These are phyloP conservation scores for Vitis hybrid DNA, from an alignment of 177 flowering plant genomes.

Conservation along the genomic window DNA sequence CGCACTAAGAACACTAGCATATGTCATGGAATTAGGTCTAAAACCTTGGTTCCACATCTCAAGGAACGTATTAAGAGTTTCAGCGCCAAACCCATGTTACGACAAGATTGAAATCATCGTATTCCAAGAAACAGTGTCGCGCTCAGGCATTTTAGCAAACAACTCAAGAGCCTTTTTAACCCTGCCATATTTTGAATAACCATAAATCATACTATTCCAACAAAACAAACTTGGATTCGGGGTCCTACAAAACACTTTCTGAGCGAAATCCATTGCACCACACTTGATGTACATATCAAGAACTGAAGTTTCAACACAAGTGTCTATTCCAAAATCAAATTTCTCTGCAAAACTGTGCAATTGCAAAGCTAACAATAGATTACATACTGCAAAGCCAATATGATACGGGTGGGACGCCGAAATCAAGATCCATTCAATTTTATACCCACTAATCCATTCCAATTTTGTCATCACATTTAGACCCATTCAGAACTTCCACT, in stretches of 20 bases:
- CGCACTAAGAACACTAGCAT: conserved; percentile 55
- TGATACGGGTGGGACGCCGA: too few species aligned
- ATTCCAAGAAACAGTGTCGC: conserved; percentile 55
- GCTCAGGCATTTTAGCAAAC: conserved; percentile 45
- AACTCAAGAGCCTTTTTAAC: conserved; percentile 27
- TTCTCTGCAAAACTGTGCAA: too few species aligned
- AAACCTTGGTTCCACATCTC: conserved; percentile 54
- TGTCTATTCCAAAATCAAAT: too few species aligned
- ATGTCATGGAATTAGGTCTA: conserved; percentile 42
- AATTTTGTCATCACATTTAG: too few species aligned
- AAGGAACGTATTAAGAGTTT: conserved; percentile 37
- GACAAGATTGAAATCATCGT: conserved; percentile 52
- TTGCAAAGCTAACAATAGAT: too few species aligned
- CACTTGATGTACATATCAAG: conserved; percentile 38
- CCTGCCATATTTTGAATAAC: conserved; percentile 38
- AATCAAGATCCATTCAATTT: too few species aligned
- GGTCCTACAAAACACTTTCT: conserved; percentile 30
- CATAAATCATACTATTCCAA: conserved; percentile 60
- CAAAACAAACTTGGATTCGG: conserved; percentile 43
- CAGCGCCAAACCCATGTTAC: conserved; percentile 37
- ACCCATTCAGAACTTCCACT: too few species aligned
- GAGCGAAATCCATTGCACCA: conserved; percentile 30
- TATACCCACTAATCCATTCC: too few species aligned
- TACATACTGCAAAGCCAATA: too few species aligned
- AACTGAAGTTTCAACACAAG: too few species aligned